Evolutionary conservation across 164 flowering plant species (phyloP), one percentile per base, ranked within the genome.

Genomic region (Aristolochia contorta): DNA sequence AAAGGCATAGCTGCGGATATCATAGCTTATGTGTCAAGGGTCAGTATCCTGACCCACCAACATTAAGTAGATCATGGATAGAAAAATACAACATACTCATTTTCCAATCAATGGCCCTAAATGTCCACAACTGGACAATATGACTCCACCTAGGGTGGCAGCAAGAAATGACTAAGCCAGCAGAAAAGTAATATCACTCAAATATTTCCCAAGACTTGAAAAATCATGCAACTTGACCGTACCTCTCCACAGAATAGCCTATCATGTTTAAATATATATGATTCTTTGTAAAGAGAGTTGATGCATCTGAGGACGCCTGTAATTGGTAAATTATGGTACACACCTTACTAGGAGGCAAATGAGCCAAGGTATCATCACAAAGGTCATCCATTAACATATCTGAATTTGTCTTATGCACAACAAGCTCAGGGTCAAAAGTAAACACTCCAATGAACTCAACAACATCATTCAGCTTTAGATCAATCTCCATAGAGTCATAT

Each of bases 381-480:
- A 79, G 59, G 19, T 47, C 75, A 69, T 74, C 61, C 0, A 62
- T 59, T 12, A 70, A 41, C 53, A 79, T 91, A 62, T 76, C 78
- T 47, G 66, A 14, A 19, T 67, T 80, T 71, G 72, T 75, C 60
- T 57, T 66, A 22, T 71, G 78, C 22, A 25, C 60, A 13, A 69
- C 47, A 58, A 64, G 66, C 60, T 84, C 92, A 20, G 81, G 71
- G 69, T 86, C 84, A 67, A 75, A 87, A 51, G 88, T 84, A 62
- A 86, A 72, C 67, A 93, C 79, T 25, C 98, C 97, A 75, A 93
- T 64, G 70, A 93, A 93, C 78, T 93, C 98, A 80, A 84, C 77
- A 66, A 87, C 77, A 25, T 93, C 97, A 77, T 93, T 89, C 53
- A 93, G 80, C 78, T 87, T 87, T 65, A 86, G 60, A 33, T 87